Percentiles rank a stretch among this genome's conserved stretches.
Evolutionary conservation across 2,329 filamentous ascomycete genomes (phyloP).

Genomic region (Ascochyta clinopodiicola): DNA sequence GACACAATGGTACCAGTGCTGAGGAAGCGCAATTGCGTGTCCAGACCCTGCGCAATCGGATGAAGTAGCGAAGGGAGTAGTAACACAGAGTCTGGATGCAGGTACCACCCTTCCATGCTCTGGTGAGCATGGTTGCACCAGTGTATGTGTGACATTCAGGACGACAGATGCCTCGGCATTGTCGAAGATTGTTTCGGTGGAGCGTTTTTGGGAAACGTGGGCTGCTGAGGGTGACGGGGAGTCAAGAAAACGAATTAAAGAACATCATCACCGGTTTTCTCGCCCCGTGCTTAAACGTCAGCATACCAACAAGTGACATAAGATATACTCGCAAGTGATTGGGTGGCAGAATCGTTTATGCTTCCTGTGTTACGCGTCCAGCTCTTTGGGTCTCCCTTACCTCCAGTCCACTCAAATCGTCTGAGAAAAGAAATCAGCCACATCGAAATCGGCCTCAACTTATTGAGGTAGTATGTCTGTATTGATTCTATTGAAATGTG

Average conservation of each 20-base stretch:
- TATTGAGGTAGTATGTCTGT: background rate
- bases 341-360: constrained; percentile 2
- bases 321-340: background rate
- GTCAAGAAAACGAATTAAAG: background rate
- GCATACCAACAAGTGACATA: background rate
- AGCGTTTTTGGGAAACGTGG: background rate
- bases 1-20: constrained; percentile 1
- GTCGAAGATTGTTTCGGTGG: background rate
- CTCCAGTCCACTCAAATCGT: constrained; percentile 2
- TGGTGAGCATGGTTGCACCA: constrained; percentile 7
- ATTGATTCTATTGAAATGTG: constrained; percentile 3
- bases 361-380: background rate
- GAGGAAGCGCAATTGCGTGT: constrained; percentile 5
- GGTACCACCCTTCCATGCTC: constrained; percentile 10
- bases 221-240: background rate
- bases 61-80: constrained; percentile 3
- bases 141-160: constrained; percentile 5
- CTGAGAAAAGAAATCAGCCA: background rate
- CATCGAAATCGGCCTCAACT: background rate
- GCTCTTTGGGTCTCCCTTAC: constrained; percentile 2
- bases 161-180: background rate
- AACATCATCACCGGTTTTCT: background rate
- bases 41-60: constrained; percentile 13
- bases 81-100: constrained; percentile 11
- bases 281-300: background rate